These are phyloP conservation scores for Phaeolepiota aurea DNA, from an alignment of 768 basidiomycete species.

Conservation along the genomic window DNA sequence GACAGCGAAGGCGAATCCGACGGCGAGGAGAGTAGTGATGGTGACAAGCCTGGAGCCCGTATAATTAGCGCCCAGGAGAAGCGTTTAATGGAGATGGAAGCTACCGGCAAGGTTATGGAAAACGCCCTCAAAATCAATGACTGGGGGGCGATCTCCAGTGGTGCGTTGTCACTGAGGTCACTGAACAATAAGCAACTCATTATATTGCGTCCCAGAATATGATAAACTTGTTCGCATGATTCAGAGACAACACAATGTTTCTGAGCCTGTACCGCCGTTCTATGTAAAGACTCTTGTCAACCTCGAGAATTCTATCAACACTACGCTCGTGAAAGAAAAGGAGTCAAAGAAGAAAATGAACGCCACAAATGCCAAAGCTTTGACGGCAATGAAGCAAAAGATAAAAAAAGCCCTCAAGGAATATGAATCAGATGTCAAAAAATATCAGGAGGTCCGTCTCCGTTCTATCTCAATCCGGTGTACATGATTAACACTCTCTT, in stretches of 20 bases:
- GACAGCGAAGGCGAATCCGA: constrained; percentile 45
- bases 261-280: constrained; percentile 83
- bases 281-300: constrained; percentile 67
- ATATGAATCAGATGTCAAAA: constrained; percentile 71
- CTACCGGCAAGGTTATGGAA: constrained; percentile 82
- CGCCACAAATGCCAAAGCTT: constrained; percentile 83
- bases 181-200: neutral
- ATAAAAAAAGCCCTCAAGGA: constrained; percentile 89
- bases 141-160: constrained; percentile 87
- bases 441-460: constrained; percentile 77
- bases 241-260: constrained; percentile 75
- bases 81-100: constrained; percentile 91
- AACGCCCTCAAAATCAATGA: constrained; percentile 96
- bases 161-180: constrained; percentile 32
- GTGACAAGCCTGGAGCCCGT: constrained; percentile 58
- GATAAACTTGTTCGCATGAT: constrained; percentile 92
- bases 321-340: constrained; percentile 77
- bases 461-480: constrained; percentile 11
- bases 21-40: constrained; percentile 56
- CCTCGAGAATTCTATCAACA: constrained; percentile 71
- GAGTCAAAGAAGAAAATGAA: constrained; percentile 96
- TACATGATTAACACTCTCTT: constrained; percentile 1
- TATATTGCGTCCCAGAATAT: constrained; percentile 55
- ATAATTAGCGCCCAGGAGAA: constrained; percentile 90
- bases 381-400: constrained; percentile 98